phyloP scores from a whole-genome alignment of 495 filamentous ascomycete species.

The Hyphodiscus hymeniophilus region DNA sequence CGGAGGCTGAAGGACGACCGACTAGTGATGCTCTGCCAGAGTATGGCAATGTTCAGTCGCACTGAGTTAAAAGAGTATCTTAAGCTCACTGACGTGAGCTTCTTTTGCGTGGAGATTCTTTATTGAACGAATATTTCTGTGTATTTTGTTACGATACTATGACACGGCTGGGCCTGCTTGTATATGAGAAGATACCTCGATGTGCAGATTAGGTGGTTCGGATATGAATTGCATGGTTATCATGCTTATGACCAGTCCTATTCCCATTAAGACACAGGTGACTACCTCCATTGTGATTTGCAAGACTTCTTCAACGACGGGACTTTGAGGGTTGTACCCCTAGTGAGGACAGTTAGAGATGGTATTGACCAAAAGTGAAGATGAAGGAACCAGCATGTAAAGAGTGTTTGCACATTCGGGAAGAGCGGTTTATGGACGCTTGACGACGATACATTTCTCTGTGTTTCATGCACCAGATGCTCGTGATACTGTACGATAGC shows the following conservation, averaged over 20 bases:
- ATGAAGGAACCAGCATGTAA: neutral
- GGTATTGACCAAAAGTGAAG: neutral
- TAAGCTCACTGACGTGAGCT: neutral
- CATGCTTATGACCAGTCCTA: conserved; percentile 8
- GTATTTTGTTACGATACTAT: neutral
- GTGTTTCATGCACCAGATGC: no score
- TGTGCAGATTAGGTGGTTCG: neutral
- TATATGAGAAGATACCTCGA: neutral
- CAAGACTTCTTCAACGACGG: no score
- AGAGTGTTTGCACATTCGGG: neutral
- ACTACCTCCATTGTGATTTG: conserved; percentile 10
- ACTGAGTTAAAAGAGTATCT: neutral
- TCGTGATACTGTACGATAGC: no score
- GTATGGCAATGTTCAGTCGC: neutral
- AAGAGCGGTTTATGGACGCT: no score
- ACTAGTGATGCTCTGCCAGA: neutral
- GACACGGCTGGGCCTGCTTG: neutral
- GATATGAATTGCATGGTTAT: conserved; percentile 12
- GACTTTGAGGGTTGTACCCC: no score
- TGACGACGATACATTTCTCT: no score
- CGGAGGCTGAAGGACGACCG: neutral
- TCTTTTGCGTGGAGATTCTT: neutral
- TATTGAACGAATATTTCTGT: neutral
- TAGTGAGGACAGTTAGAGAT: no score
- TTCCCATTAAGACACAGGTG: conserved; percentile 7